Evolutionary conservation across 2,329 filamentous ascomycete genomes (phyloP), one percentile per base, ranked within the genome.

Genomic region (Cladosporium sp.): DNA sequence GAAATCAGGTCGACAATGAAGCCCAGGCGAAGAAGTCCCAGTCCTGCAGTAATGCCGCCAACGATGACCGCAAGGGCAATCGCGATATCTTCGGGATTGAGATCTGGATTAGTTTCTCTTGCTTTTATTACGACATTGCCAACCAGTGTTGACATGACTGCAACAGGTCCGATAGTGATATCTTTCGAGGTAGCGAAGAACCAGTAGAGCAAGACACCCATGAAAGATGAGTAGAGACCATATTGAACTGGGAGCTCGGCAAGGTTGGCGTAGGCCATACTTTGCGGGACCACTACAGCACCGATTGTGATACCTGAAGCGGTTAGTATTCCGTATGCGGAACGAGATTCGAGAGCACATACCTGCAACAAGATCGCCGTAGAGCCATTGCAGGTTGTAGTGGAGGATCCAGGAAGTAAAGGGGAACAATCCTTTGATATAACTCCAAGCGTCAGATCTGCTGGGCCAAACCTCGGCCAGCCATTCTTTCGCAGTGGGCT

Each of bases 161-260:
- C 95, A 58, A 98, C 95, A 35, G 94, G 94, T 18, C 94, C 94
- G 65, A 98, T 98, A 11, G 94, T 97, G 74, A 99, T 98, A 78
- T 99, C 94, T 77, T 98, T 99, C 16, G 94, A 97, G 0, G 95
- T 99, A 37, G 93, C 95, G 74, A 98, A 98, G 75, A 97, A 91
- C 94, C 94, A 98, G 80, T 99, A 99, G 67, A 97, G 84, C 68
- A 97, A 78, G 18, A 96, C 93, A 60, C 94, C 95, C 85, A 97
- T 95, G 76, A 99, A 98, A 0, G 94, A 97, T 0, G 94, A 95
- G 79, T 96, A 96, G 0, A 98, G 85, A 62, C 94, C 94, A 74
- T 89, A 98, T 75, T 98, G 85, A 6, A 90, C 86, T 0, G 87
- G 84, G n/a, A 98, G 84, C 67, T 89, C 85, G 53, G 94, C 94